These are phyloP conservation scores for Penicillium capsulatum DNA, from an alignment of 2,329 filamentous ascomycete genomes.

Conservation along the genomic window DNA sequence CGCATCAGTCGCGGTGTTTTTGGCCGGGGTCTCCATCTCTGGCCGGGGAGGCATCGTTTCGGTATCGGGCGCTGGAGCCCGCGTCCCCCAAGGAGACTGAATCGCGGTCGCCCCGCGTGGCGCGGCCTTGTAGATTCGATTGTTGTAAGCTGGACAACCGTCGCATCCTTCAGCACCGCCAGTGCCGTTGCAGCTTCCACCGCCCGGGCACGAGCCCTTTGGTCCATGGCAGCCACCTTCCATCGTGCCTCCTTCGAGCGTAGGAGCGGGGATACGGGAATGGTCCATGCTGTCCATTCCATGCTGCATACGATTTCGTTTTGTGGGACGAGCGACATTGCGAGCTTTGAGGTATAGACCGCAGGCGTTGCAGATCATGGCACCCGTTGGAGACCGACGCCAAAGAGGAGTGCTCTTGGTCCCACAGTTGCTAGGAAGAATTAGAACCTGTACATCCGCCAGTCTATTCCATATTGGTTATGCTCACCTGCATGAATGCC, in stretches of 20 bases:
- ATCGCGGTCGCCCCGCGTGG: slow-evolving; percentile 41
- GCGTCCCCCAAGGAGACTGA: slow-evolving; percentile 29
- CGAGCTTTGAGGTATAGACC: slow-evolving; percentile 91
- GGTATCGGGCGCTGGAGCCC: slow-evolving; percentile 28
- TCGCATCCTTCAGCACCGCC: slow-evolving; percentile 92
- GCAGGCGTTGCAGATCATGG: slow-evolving; percentile 96
- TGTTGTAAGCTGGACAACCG: slow-evolving; percentile 96
- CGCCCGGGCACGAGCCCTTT: slow-evolving; percentile 88
- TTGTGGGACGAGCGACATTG: slow-evolving; percentile 85
- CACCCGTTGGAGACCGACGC: slow-evolving; percentile 86
- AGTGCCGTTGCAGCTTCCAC: slow-evolving; percentile 91
- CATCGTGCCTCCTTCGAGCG: slow-evolving; percentile 26
- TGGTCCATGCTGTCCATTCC: slow-evolving; percentile 23
- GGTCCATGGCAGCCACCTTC: slow-evolving; percentile 39
- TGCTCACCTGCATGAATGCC: slow-evolving; percentile 42
- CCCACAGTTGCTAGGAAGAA: slow-evolving; percentile 73
- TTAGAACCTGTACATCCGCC: not conserved
- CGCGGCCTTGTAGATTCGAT: slow-evolving; percentile 83
- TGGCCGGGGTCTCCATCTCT: slow-evolving; percentile 24
- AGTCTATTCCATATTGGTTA: slow-evolving; percentile 1
- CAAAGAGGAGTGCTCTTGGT: slow-evolving; percentile 92
- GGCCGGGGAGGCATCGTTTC: slow-evolving; percentile 16
- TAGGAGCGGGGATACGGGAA: slow-evolving; percentile 28
- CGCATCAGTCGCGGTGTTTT: slow-evolving; percentile 23
- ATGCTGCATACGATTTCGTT: slow-evolving; percentile 67